Conservation (phyloP, 2,329 filamentous ascomycete genomes). For the Colletotrichum sp. region DNA sequence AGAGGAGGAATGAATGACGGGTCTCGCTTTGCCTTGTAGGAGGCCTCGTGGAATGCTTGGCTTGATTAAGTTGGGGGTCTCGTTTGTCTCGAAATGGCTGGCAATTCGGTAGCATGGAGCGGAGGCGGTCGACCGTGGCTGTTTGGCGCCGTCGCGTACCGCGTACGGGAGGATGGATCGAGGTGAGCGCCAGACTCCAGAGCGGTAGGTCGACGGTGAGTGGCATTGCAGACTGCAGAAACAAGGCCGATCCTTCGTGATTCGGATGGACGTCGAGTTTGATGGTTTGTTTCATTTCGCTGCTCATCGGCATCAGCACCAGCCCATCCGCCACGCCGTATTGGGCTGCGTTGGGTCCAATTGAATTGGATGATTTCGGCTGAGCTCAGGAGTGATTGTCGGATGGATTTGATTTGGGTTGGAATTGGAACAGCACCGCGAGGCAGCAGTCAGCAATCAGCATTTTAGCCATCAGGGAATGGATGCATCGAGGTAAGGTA, state of each 20-base stretch:
- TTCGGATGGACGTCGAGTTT: neutral
- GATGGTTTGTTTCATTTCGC: neutral
- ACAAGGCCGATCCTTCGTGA: conserved; percentile 1
- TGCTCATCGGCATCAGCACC: neutral
- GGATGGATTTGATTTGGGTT: neutral
- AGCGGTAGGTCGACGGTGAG: neutral
- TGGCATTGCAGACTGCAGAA: neutral
- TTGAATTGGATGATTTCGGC: neutral
- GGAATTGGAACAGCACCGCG: neutral
- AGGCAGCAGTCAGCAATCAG: neutral
- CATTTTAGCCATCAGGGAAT: neutral
- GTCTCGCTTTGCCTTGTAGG: neutral
- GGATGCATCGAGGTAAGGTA: neutral
- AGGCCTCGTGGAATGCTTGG: conserved; percentile 20
- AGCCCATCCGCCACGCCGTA: neutral
- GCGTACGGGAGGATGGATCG: neutral
- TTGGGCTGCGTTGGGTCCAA: neutral
- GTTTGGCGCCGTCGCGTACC: neutral
- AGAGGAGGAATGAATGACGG: neutral
- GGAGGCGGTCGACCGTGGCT: neutral
- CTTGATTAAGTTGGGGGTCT: neutral
- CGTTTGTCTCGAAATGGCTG: neutral
- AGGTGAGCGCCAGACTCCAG: neutral
- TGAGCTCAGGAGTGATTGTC: neutral
- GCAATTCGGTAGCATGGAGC: neutral